These are phyloP conservation scores for Lolium multiflorum DNA, from an alignment of 176 grass and related monocot genomes.

Conservation along the genomic window DNA sequence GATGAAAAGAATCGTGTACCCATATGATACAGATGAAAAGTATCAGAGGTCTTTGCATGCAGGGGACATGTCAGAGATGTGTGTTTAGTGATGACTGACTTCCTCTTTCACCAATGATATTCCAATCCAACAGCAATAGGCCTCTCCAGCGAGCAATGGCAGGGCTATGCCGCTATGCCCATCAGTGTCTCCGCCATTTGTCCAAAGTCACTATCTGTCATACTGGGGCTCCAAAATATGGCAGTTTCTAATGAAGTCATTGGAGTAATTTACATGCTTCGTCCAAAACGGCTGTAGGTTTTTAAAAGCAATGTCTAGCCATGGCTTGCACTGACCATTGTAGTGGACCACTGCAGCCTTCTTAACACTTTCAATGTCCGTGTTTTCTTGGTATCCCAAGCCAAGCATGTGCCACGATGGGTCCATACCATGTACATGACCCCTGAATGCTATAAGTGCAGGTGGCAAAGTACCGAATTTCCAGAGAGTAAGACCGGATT, in stretches of 20 bases:
- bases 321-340: conserved; percentile 94
- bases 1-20: conserved; percentile 64
- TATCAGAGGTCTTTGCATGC: conserved; percentile 42
- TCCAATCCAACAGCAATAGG: conserved; percentile 30
- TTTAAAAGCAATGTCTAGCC: conserved; percentile 90
- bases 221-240: conserved; percentile 78
- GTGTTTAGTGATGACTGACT: conserved; percentile 37
- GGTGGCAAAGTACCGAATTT: conserved; percentile 95
- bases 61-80: conserved; percentile 42
- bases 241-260: conserved; percentile 81
- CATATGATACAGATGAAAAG: conserved; percentile 65
- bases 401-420: conserved; percentile 90
- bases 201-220: conserved; percentile 39
- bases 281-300: conserved; percentile 87
- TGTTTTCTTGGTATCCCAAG: conserved; percentile 92
- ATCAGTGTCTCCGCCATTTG: conserved; percentile 31
- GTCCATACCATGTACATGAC: conserved; percentile 76
- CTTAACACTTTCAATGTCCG: conserved; percentile 59
- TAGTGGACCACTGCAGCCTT: conserved; percentile 84
- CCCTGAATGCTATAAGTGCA: conserved; percentile 85
- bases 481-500: conserved; percentile 84
- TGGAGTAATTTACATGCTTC: conserved; percentile 84
- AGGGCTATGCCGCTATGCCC: not conserved
- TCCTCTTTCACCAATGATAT: conserved; percentile 43
- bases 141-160: conserved; percentile 38